Base-by-base conservation (phyloP, 306 rosid species). In the Adenanthera pavonina region DNA sequence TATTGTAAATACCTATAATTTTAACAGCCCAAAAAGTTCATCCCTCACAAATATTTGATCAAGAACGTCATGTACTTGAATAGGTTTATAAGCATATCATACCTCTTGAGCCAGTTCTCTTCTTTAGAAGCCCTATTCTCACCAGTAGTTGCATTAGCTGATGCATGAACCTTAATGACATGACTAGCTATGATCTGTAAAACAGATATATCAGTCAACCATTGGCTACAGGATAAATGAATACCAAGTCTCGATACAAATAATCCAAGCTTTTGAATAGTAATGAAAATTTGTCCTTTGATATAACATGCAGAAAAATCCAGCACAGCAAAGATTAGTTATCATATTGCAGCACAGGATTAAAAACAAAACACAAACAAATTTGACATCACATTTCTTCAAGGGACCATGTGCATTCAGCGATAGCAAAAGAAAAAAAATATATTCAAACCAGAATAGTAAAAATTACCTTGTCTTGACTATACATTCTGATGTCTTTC, bases 91-190 rank as follows among this genome's bases (percentile, higher is more conserved):
- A 54, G 75, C 71, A 67, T 40, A 36, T 52, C 51, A 64, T 87
- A 92, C 99, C 99, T 95, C 86, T 95, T 95, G 84, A 95, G 79
- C 99, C 99, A 95, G 79, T 92, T 93, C 71, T 93, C 98, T 83
- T 90, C 99, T 85, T 93, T 89, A 34, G 90, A 81, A 81, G 33
- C 64, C 79, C 81, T 89, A 82, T 4, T 83, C 38, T 95, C 98
- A 67, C 93, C 92, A 70, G 57, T 59, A 11, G 88, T 79, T 69
- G 90, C 85, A 74, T 75, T 74, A 60, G 97, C 99, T 19, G 97
- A 89, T 20, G 97, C 90, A 84, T 95, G 99, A 44, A 95, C 88
- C 85, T 87, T 93, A 74, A 95, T 92, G 89, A 95, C 87, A 84
- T 95, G 99, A 83, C 92, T 92, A 40, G 98, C 98, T 82, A 95